phyloP scores from a whole-genome alignment of 306 rosid species.

The Casuarina glauca region DNA sequence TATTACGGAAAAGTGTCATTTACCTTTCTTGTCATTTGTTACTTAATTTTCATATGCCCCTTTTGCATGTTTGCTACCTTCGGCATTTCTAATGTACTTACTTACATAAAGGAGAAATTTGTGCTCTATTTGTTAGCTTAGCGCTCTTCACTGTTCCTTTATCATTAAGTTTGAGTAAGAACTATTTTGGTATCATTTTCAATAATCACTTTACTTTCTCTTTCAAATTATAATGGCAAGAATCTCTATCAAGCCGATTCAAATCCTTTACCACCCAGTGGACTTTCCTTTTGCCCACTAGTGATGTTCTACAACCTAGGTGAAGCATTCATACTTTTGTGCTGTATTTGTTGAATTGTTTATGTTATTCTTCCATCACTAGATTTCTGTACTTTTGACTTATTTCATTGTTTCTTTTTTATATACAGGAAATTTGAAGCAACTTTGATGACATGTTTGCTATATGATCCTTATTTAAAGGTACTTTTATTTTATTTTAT shows the following conservation, averaged over 20 bases:
- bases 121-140: not conserved
- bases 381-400: slow-evolving; percentile 2
- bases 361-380: not conserved
- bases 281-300: slow-evolving; percentile 81
- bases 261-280: slow-evolving; percentile 83
- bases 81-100: not conserved
- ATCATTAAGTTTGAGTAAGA: not conserved
- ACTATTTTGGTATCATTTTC: slow-evolving; percentile 14
- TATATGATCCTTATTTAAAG: slow-evolving; percentile 89
- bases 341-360: not conserved
- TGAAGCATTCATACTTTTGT: slow-evolving; percentile 25
- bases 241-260: slow-evolving; percentile 91
- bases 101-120: slow-evolving; percentile 5
- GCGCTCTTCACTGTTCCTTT: not conserved
- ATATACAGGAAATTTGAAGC: slow-evolving; percentile 79
- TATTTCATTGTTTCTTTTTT: slow-evolving; percentile 20
- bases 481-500: slow-evolving; percentile 38
- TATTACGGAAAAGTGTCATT: too few relatives aligned
- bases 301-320: slow-evolving; percentile 84
- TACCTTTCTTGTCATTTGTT: not conserved
- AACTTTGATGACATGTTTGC: slow-evolving; percentile 79
- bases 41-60: not conserved
- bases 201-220: not conserved
- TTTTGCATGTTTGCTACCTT: slow-evolving; percentile 1
- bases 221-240: slow-evolving; percentile 42